Evolutionary conservation across 2,329 filamentous ascomycete species (phyloP), one percentile per base, ranked within the genome.

Genomic region (Exophiala sp.): DNA sequence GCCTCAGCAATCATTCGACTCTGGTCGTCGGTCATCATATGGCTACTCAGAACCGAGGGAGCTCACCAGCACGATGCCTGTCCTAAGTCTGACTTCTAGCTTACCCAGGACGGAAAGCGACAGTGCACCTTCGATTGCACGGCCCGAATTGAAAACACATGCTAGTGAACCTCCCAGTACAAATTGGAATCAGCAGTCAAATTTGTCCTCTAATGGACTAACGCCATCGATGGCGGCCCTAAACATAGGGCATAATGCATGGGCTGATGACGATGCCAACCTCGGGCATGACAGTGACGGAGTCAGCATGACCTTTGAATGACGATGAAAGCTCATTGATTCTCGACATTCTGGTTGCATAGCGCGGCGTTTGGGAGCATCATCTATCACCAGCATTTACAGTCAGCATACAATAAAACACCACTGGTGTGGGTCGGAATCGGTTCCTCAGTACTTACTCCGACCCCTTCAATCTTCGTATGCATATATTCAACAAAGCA

Each of bases 231-330:
- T 69, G 12, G 63, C 65, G 32, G 65, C 64, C 18, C 62, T 72
- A 52, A 66, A 65, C 29, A 46, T 74, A 4, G 72, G 73, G 62
- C 71, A 69, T 38, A 92, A 78, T 80, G 79, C 87, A 1, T 92
- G 89, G 89, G 84, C 81, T 2, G 86, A 83, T 54, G 76, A 83
- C 42, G 85, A 89, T 41, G 81, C 86, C 29, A 71, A 72, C 21
- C 81, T 87, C 48, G 87, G 87, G 72, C 85, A 84, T 14, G 79
- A 81, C 65, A 87, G 90, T 69, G 83, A 84, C 67, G 87, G 90
- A 70, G 88, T 92, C 59, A 80, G 82, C 32, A 87, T 92, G 86
- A 90, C 86, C 59, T 92, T 92, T 81, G 88, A 86, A 70, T 89
- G 74, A 73, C 40, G 14, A 47, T 11, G 3, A 33, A 11, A 6